Conservation (phyloP, 176 grass and related monocot species). For the Ananas comosus region DNA sequence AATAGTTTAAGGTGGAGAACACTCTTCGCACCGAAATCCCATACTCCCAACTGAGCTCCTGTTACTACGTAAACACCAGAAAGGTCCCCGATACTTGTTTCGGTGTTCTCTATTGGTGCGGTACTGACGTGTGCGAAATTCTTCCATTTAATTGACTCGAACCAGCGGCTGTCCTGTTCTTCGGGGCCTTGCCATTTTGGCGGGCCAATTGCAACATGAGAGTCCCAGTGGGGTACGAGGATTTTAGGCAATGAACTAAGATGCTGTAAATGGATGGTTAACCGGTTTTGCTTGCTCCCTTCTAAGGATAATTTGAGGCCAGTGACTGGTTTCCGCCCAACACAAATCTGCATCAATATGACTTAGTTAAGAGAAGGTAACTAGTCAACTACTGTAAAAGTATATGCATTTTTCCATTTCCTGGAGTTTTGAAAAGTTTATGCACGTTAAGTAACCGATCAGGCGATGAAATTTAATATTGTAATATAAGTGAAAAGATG, state of each 20-base stretch:
- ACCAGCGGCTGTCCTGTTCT: constrained; percentile 99
- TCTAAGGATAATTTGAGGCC: constrained; percentile 74
- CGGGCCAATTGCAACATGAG: constrained; percentile 77
- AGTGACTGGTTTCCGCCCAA: constrained; percentile 82
- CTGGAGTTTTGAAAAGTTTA: no score
- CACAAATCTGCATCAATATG: constrained; percentile 65
- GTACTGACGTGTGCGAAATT: constrained; percentile 96
- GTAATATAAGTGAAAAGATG: neutral
- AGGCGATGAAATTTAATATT: no score
- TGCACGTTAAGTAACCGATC: no score
- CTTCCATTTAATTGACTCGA: constrained; percentile 95
- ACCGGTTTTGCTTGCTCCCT: constrained; percentile 78
- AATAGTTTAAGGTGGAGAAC: constrained; percentile 88
- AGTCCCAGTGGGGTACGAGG: constrained; percentile 86
- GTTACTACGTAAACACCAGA: constrained; percentile 95
- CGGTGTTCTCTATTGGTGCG: constrained; percentile 74
- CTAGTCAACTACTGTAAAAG: no score
- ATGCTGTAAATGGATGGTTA: constrained; percentile 89
- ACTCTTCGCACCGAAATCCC: constrained; percentile 88
- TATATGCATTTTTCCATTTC: no score
- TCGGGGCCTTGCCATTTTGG: constrained; percentile 97
- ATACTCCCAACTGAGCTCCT: constrained; percentile 89
- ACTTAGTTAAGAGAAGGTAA: neutral
- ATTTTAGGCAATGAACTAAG: constrained; percentile 85
- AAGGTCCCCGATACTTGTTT: constrained; percentile 79